phyloP scores from a whole-genome alignment of 2,329 filamentous ascomycete genomes.

The Cytospora paraplurivora region DNA sequence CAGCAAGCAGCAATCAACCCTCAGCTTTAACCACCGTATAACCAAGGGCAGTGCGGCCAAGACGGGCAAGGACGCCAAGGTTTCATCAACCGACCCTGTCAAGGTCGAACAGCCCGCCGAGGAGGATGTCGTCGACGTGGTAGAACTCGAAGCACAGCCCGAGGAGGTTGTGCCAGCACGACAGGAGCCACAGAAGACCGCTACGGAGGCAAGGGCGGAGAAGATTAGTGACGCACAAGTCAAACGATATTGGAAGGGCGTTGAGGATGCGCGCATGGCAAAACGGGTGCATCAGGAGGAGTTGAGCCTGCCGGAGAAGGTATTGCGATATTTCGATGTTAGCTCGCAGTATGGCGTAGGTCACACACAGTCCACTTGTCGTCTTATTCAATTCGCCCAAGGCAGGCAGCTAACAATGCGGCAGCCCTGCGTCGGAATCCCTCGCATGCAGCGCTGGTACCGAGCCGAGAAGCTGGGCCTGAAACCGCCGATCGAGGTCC shows the following conservation, averaged over 20 bases:
- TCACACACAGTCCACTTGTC: slow-evolving; percentile 34
- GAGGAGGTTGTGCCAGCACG: background rate
- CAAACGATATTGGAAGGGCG: slow-evolving; percentile 72
- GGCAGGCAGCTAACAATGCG: slow-evolving; percentile 12
- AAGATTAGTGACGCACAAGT: slow-evolving; percentile 70
- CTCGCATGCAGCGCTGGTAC: slow-evolving; percentile 82
- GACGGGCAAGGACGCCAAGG: background rate
- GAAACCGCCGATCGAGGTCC: slow-evolving; percentile 85
- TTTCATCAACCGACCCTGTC: slow-evolving; percentile 7
- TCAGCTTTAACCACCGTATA: slow-evolving; percentile 60
- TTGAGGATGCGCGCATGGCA: slow-evolving; percentile 70
- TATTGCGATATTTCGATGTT: slow-evolving; percentile 89
- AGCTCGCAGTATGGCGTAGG: slow-evolving; percentile 88
- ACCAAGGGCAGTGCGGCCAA: slow-evolving; percentile 56
- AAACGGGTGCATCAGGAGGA: slow-evolving; percentile 77
- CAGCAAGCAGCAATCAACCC: slow-evolving; percentile 54
- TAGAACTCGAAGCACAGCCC: slow-evolving; percentile 5
- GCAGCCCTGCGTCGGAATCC: slow-evolving; percentile 85
- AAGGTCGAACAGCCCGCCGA: slow-evolving; percentile 33
- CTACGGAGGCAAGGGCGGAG: slow-evolving; percentile 60
- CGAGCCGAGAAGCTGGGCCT: slow-evolving; percentile 81
- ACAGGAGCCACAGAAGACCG: slow-evolving; percentile 47
- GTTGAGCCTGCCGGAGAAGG: slow-evolving; percentile 75
- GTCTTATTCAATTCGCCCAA: background rate
- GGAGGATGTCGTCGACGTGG: slow-evolving; percentile 35